Base-by-base conservation (phyloP, 768 basidiomycete species). In the Pholiota molesta region DNA sequence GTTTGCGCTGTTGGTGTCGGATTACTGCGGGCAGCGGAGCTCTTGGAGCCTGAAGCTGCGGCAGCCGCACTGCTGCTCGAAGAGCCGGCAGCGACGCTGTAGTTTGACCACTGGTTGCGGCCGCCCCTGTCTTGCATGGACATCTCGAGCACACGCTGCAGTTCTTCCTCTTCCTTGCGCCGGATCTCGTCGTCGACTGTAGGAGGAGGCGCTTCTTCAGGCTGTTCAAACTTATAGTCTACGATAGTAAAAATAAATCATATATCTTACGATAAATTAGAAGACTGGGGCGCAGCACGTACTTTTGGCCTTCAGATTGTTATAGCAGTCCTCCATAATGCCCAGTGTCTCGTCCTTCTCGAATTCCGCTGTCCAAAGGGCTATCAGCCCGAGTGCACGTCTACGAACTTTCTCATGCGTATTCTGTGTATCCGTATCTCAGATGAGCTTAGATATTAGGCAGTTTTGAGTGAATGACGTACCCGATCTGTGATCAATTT, bases 91-190 rank as follows among this genome's bases (percentile, higher is more conserved):
- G 79, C 71, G 3, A 71, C 54, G 26, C 73, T 75, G 66, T 84
- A 84, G 8, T 77, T 71, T 0, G 78, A 64, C 83, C 88, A 88
- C 35, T 82, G 78, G 5, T 71, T 67, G 52, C 93, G 82, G 0
- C 95, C 95, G 11, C 95, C 95, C 65, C 89, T 91, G 72, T 98
- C 95, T 58, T 89, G 87, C 78, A 95, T 89, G n/a, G 91, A 94
- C 78, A 97, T 88, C 70, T 97, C 95, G 28, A 99, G 80, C 0
- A 90, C 97, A 5, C 95, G 87, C 69, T 95, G 92, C 2, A 99
- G 86, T 66, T 99, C 97, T 69, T 97, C 97, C 69, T 98, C 97
- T 71, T 99, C 97, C 62, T 85, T 84, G 13, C 93, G 81, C 13
- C 92, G 84, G 45, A 86, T 85, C 13, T 92, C 93, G 63, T 94